phyloP scores from a whole-genome alignment of 75 land plant genomes.

The Selaginella tamariscina region DNA sequence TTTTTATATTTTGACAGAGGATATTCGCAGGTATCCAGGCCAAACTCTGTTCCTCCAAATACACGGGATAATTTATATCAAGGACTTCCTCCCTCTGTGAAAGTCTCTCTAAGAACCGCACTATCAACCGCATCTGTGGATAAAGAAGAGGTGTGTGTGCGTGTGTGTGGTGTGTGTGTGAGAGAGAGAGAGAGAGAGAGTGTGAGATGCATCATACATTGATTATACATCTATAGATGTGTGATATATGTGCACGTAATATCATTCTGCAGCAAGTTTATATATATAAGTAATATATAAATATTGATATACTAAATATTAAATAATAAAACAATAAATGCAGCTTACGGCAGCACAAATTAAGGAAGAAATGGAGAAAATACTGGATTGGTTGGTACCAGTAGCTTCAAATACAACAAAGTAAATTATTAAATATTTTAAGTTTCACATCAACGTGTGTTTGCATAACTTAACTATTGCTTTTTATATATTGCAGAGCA shows the following conservation, averaged over 20 bases:
- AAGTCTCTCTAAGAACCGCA: constrained; percentile 39
- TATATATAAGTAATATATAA: too few relatives aligned
- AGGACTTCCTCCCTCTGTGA: constrained; percentile 55
- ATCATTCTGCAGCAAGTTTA: too few relatives aligned
- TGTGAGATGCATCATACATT: too few relatives aligned
- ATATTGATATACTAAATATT: too few relatives aligned
- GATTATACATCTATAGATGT: too few relatives aligned
- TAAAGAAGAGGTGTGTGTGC: constrained; percentile 50
- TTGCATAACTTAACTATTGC: too few relatives aligned
- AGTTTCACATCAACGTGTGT: too few relatives aligned
- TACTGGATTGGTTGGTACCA: constrained; percentile 72
- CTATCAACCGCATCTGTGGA: constrained; percentile 23
- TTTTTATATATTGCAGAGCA: constrained; percentile 31
- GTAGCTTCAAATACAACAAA: constrained; percentile 79
- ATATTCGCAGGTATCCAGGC: constrained; percentile 51
- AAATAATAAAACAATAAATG: too few relatives aligned
- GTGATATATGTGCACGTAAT: too few relatives aligned
- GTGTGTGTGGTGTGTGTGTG: too few relatives aligned
- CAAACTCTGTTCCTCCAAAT: constrained; percentile 64
- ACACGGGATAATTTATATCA: constrained; percentile 65
- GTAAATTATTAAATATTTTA: too few relatives aligned
- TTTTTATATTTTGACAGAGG: neutral
- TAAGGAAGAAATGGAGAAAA: constrained; percentile 80
- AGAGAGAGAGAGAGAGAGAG: too few relatives aligned
- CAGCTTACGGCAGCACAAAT: constrained; percentile 59